Percentiles rank a stretch among this genome's conserved stretches.
Evolutionary conservation across 139 green algal genomes (phyloP).

Genomic region (Chlorella sorokiniana): DNA sequence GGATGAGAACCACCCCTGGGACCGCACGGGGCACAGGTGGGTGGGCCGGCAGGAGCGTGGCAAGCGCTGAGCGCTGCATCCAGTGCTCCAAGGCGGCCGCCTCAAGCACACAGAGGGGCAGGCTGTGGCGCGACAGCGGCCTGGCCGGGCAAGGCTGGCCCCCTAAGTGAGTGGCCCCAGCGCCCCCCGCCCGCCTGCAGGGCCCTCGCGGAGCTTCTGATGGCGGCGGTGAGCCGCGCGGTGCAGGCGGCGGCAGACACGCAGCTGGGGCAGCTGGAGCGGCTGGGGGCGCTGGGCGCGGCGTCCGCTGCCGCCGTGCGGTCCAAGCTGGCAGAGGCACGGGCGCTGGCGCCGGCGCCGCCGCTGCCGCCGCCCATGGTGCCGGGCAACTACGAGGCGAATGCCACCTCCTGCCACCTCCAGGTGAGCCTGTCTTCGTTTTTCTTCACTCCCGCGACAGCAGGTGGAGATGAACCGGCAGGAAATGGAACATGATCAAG

Average conservation of each 20-base stretch:
- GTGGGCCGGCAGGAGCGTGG: no score
- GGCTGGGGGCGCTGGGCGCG: background rate
- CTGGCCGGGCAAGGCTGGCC: background rate
- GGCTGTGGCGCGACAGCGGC: background rate
- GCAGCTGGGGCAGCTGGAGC: background rate
- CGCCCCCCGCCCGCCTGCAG: background rate
- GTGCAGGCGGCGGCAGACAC: slow-evolving; percentile 1
- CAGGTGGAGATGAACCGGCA: no score
- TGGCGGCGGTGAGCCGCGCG: slow-evolving; percentile 1
- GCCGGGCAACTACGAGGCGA: slow-evolving; percentile 23
- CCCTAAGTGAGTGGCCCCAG: background rate
- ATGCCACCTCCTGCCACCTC: slow-evolving; percentile 30
- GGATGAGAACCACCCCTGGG: slow-evolving; percentile 27
- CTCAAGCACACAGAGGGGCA: no score
- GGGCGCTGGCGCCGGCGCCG: slow-evolving; percentile 1
- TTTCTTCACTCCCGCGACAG: no score
- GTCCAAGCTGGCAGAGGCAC: background rate
- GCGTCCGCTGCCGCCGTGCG: background rate
- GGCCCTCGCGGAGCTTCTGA: slow-evolving; percentile 21
- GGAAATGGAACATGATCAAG: no score
- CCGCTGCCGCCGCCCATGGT: slow-evolving; percentile 20
- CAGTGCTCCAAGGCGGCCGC: no score
- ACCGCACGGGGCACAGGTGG: slow-evolving; percentile 26
- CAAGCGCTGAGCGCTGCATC: no score
- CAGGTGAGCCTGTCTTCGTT: background rate